phyloP scores from a whole-genome alignment of 192 early-diverging fungal species.

The Umbelopsis ramanniana region DNA sequence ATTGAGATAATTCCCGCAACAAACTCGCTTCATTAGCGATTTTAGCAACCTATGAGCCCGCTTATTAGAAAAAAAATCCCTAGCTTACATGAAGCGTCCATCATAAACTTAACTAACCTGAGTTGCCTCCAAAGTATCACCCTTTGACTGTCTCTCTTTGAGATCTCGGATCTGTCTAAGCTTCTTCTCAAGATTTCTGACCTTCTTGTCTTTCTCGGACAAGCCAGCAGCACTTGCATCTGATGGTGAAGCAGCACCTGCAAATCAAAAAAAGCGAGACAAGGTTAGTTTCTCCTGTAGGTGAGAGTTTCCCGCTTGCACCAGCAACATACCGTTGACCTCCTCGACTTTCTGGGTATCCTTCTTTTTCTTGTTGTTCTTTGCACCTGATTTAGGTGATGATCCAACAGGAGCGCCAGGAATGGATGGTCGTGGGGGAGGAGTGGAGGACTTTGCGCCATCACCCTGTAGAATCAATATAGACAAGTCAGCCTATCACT shows the following conservation, averaged over 20 bases:
- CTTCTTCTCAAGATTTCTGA: conserved; percentile 90
- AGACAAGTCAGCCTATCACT: too few relatives aligned
- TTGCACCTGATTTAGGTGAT: not conserved
- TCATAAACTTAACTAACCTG: conserved; percentile 51
- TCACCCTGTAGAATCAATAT: conserved; percentile 22
- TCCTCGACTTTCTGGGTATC: conserved; percentile 42
- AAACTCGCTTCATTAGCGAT: conserved; percentile 17
- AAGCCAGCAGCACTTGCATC: conserved; percentile 38
- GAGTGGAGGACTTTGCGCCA: conserved; percentile 20
- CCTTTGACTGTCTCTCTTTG: conserved; percentile 74
- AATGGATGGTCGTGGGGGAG: conserved; percentile 19
- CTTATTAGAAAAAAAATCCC: not conserved
- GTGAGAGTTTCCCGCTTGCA: conserved; percentile 26
- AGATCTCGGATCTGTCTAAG: conserved; percentile 88
- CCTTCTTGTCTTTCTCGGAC: conserved; percentile 83
- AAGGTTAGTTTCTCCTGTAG: not conserved
- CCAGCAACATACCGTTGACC: conserved; percentile 5
- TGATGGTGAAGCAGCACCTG: not conserved
- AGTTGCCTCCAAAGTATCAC: conserved; percentile 82
- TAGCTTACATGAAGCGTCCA: not conserved
- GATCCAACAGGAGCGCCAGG: conserved; percentile 18
- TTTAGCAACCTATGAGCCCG: not conserved
- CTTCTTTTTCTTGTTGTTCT: conserved; percentile 52
- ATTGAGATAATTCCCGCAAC: conserved; percentile 2
- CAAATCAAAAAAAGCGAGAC: too few relatives aligned